Base-by-base conservation (phyloP, 1,284 basidiomycete species). In the Takashimella tepidaria region DNA sequence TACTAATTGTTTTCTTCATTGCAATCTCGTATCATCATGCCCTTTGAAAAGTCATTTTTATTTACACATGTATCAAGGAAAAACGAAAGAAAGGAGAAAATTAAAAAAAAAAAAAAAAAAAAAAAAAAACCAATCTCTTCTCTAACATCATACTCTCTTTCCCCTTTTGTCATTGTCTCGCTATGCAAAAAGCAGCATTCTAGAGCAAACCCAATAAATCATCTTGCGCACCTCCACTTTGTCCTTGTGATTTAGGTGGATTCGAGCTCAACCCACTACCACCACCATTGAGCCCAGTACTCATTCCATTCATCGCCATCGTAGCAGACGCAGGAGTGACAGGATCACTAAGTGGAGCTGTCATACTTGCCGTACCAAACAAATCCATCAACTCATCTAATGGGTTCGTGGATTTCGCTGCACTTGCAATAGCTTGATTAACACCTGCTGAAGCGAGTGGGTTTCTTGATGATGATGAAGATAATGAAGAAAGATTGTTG, bases 371-470 rank as follows among this genome's bases (percentile, higher is more conserved):
- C 21, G 63, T 76, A 13, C 88, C 88, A 74, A 93, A 93, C 61
- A 92, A 87, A 13, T 88, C 90, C 25, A 92, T 89, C 10, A 93
- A 80, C 70, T 91, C 90, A 75, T 95, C 92, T 43, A 95, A 79
- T 2, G 92, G 92, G 71, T 95, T 95, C 56, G 72, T 67, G n/a
- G 75, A 64, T 57, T 74, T 74, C 5, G 72, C 70, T 1, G 62
- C 72, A 0, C 61, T 58, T 2, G 68, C 66, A 43, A 74, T 72
- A 4, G 62, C 57, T 21, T 62, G 56, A 20, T 55, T 58, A 6
- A 19, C 42, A 47, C 24, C 45, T 6, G 22, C 26, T 23, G 42
- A 21, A 45, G 27, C 19, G 10, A 50, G 45, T n/a, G n/a, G n/a
- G n/a, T n/a, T n/a, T n/a, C n/a, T n/a, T n/a, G n/a, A n/a, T n/a